phyloP scores from a whole-genome alignment of 495 filamentous ascomycete genomes.

The Geoglossum glabrum region DNA sequence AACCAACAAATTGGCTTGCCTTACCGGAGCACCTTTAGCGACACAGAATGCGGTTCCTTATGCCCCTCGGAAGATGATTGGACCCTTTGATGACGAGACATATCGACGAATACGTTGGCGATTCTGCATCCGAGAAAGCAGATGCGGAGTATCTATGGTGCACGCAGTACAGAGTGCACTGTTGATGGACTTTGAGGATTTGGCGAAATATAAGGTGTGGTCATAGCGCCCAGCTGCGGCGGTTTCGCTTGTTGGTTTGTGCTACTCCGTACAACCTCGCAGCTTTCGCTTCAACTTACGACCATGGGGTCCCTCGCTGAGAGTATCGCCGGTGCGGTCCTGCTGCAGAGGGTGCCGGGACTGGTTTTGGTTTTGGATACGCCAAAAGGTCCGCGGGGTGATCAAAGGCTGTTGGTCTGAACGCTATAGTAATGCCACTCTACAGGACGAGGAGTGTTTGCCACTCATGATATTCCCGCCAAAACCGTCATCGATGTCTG shows the following conservation, averaged over 20 bases:
- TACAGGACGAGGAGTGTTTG: conserved; percentile 32
- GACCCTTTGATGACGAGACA: conserved; percentile 10
- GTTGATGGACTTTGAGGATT: too few species aligned
- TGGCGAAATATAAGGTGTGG: neutral
- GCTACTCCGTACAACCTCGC: neutral
- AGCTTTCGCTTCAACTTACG: neutral
- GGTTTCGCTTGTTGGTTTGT: neutral
- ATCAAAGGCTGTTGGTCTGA: neutral
- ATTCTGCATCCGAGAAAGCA: neutral
- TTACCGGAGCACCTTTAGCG: conserved; percentile 48
- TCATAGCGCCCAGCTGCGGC: too few species aligned
- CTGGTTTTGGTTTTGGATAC: neutral
- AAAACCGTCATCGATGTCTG: conserved; percentile 29
- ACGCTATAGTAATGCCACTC: neutral
- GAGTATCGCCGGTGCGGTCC: neutral
- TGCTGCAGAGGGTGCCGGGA: neutral
- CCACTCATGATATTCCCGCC: conserved; percentile 22
- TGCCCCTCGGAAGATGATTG: conserved; percentile 34
- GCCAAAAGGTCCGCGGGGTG: neutral
- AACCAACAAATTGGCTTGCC: conserved; percentile 1
- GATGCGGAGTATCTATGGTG: too few species aligned
- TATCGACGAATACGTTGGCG: neutral
- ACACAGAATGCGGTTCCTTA: conserved; percentile 69
- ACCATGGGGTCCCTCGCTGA: neutral
- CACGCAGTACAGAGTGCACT: too few species aligned